These are phyloP conservation scores for Xylaria hypoxylon DNA, from an alignment of 2,329 filamentous ascomycete genomes.

Conservation along the genomic window DNA sequence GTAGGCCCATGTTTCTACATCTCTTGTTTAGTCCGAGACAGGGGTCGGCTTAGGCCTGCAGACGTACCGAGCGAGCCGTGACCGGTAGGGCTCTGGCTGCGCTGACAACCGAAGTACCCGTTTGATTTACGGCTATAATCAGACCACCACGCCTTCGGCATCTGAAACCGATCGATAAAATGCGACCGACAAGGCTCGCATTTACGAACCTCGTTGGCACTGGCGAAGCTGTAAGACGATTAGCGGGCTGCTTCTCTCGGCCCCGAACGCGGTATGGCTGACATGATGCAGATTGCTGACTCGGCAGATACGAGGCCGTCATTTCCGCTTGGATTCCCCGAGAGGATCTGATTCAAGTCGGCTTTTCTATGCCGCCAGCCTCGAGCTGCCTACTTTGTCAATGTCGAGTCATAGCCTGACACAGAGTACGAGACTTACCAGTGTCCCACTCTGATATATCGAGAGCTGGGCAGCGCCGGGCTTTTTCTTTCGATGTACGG, in stretches of 20 bases:
- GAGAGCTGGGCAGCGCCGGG: neutral
- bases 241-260: neutral
- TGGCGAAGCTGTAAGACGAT: slow-evolving; percentile 46
- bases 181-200: slow-evolving; percentile 46
- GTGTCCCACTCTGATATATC: slow-evolving; percentile 24
- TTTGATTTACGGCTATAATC: slow-evolving; percentile 52
- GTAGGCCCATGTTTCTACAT: slow-evolving; percentile 50
- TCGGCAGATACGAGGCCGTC: neutral
- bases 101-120: slow-evolving; percentile 54
- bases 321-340: neutral
- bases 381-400: slow-evolving; percentile 22
- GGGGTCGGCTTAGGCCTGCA: no score
- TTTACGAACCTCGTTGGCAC: slow-evolving; percentile 48
- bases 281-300: slow-evolving; percentile 27
- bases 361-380: slow-evolving; percentile 4
- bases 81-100: slow-evolving; percentile 19
- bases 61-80: slow-evolving; percentile 42
- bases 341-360: slow-evolving; percentile 1
- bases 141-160: slow-evolving; percentile 55
- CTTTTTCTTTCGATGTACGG: slow-evolving; percentile 8
- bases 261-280: neutral
- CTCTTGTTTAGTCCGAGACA: neutral
- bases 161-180: slow-evolving; percentile 45
- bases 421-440: slow-evolving; percentile 3
- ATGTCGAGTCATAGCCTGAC: neutral